Evolutionary conservation across 2,329 filamentous ascomycete species (phyloP).

Genomic region (Trichoderma gracile): DNA sequence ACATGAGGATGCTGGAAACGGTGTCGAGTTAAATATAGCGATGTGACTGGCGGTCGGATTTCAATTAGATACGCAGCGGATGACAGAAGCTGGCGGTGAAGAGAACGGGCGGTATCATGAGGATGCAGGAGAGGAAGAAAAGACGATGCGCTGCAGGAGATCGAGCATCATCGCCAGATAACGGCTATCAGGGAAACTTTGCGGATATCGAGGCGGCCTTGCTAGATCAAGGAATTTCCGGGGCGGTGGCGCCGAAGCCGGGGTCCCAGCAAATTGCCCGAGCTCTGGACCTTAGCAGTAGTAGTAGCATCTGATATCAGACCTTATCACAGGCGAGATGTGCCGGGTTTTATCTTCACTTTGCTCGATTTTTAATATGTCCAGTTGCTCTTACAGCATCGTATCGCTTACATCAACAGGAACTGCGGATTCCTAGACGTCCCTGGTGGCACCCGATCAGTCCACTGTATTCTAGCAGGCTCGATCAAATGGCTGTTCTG

Average conservation of each 20-base stretch:
- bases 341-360: constrained; percentile 1
- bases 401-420: background rate
- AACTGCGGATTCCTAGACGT: background rate
- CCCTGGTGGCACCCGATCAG: background rate
- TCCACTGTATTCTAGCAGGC: background rate
- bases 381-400: constrained; percentile 12
- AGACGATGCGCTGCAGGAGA: background rate
- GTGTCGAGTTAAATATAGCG: background rate
- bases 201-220: constrained; percentile 21
- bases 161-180: constrained; percentile 16
- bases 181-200: constrained; percentile 24
- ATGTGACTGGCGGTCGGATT: background rate
- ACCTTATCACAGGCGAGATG: constrained; percentile 1
- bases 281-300: background rate
- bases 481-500: background rate
- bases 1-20: constrained; percentile 27
- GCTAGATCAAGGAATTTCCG: constrained; percentile 26
- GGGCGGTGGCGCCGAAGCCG: constrained; percentile 25
- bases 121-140: background rate
- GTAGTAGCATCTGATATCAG: too few species aligned
- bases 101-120: constrained; percentile 15
- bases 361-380: background rate
- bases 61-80: background rate
- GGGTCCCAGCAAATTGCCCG: constrained; percentile 17
- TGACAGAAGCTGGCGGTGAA: background rate